Evolutionary conservation across 2,329 filamentous ascomycete species (phyloP), one percentile per base, ranked within the genome.

Genomic region (Dactylonectria macrodidyma): DNA sequence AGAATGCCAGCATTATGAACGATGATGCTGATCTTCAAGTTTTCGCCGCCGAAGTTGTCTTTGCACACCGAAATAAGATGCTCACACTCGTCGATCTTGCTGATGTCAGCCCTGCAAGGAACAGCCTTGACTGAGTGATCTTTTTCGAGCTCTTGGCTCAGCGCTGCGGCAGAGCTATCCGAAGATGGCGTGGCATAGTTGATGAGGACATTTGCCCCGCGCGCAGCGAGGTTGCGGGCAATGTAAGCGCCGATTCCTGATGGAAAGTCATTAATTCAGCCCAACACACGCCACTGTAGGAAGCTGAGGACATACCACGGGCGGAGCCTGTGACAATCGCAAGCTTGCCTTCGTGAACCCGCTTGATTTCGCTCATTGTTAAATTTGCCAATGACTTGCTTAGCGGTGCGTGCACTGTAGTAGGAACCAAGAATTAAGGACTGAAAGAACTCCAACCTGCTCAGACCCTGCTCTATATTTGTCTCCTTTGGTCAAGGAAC

Each of bases 71-170:
- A 83, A 36, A 85, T 79, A 62, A 92, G 76, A 62, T 85, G 82
- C 7, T 84, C 82, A 3, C 87, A 88, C 9, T 87, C 87, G 19
- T 84, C 85, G 50, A 87, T 84, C 22, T 86, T 85, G 72, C 86
- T 85, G 75, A 93, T 86, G 78, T 92, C 90, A 38, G 90, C 90
- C 77, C 91, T 89, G 4, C 92, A 86, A 19, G 84, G 78, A 36
- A 88, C 78, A 52, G 88, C 88, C 66, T 83, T 83, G 71, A 88
- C 78, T 34, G 78, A 79, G 77, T 87, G 78, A 30, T 80, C 76
- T 41, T 77, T 73, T 58, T 81, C 59, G 6, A 89, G 81, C 61
- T 84, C 76, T 11, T 78, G 72, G 65, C 84, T 84, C 33, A 89
- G 81, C 5, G 81, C 76, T 55, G 80, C 73, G 30, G 87, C 85